Evolutionary conservation across 1,284 basidiomycete species (phyloP).

Genomic region (Sphaerobolus stellatus): DNA sequence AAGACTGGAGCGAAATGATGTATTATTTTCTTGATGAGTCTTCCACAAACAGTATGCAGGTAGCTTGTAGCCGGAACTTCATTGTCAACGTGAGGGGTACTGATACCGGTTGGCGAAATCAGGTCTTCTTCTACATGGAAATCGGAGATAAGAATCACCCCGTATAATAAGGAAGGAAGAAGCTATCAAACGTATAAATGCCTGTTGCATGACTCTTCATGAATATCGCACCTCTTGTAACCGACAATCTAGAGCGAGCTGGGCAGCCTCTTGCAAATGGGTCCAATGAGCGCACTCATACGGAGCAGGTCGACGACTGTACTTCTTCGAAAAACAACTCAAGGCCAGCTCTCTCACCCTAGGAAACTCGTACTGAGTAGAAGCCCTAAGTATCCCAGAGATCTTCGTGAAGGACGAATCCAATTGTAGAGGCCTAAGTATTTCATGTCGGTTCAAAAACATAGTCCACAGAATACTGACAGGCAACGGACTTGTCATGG

Average conservation of each 20-base stretch:
- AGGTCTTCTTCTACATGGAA: conserved; percentile 43
- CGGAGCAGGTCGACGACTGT: conserved; percentile 34
- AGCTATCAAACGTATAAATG: conserved; percentile 50
- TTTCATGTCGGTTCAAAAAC: conserved; percentile 11
- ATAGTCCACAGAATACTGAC: conserved; percentile 1
- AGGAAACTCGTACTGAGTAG: conserved; percentile 59
- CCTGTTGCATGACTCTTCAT: conserved; percentile 41
- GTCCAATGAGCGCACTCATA: conserved; percentile 26
- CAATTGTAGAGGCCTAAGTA: conserved; percentile 44
- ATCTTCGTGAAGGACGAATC: conserved; percentile 45
- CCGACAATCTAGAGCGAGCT: conserved; percentile 11
- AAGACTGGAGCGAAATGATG: conserved; percentile 66
- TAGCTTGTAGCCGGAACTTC: conserved; percentile 19
- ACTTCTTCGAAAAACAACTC: conserved; percentile 41
- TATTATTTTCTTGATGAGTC: conserved; percentile 51
- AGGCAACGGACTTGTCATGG: conserved; percentile 55
- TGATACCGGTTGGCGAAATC: conserved; percentile 14
- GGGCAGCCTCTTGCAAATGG: conserved; percentile 9
- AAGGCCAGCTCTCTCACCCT: conserved; percentile 45
- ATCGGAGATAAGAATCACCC: conserved; percentile 53
- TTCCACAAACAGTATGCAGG: conserved; percentile 33
- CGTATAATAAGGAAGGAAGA: conserved; percentile 60
- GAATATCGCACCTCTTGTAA: conserved; percentile 28
- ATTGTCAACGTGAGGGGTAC: conserved; percentile 4
- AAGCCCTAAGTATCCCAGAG: conserved; percentile 51